A percentile compares a stretch with the other conserved stretches of the same genome.
phyloP scores from a whole-genome alignment of 164 flowering plant species.

The Berberis thunbergii region DNA sequence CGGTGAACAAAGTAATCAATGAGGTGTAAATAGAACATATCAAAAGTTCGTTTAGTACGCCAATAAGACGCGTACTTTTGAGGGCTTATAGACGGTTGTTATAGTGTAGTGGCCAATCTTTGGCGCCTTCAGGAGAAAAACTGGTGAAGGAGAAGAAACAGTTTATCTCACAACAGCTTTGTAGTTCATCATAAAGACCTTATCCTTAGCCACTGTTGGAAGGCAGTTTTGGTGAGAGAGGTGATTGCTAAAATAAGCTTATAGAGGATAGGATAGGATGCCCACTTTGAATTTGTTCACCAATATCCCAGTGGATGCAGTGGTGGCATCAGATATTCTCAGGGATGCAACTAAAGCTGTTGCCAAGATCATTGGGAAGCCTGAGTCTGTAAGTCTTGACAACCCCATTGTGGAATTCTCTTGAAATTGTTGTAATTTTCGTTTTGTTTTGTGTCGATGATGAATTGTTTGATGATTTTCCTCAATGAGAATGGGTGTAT shows the following conservation, averaged over 20 bases:
- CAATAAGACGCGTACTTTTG: no score
- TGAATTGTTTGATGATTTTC: slow-evolving; percentile 27
- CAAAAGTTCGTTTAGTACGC: no score
- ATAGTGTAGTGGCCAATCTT: not conserved
- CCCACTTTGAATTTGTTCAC: slow-evolving; percentile 83
- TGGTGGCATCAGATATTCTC: slow-evolving; percentile 80
- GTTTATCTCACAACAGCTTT: not conserved
- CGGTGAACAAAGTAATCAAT: no score
- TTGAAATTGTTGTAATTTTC: not conserved
- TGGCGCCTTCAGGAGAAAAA: not conserved
- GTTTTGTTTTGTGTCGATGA: not conserved
- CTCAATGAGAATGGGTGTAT: not conserved
- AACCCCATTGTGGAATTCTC: not conserved
- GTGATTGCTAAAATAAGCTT: not conserved
- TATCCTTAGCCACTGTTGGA: no score
- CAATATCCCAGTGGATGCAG: slow-evolving; percentile 74
- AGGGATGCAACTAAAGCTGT: slow-evolving; percentile 85
- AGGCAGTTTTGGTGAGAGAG: not conserved
- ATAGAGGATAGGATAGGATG: slow-evolving; percentile 23
- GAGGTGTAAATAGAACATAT: no score
- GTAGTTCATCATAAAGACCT: not conserved
- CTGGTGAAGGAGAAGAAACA: not conserved
- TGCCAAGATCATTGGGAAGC: slow-evolving; percentile 85
- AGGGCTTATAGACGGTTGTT: not conserved
- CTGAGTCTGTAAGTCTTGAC: slow-evolving; percentile 57